Base-by-base conservation (phyloP, 2,329 filamentous ascomycete species). In the Aureobasidium melanogenum region DNA sequence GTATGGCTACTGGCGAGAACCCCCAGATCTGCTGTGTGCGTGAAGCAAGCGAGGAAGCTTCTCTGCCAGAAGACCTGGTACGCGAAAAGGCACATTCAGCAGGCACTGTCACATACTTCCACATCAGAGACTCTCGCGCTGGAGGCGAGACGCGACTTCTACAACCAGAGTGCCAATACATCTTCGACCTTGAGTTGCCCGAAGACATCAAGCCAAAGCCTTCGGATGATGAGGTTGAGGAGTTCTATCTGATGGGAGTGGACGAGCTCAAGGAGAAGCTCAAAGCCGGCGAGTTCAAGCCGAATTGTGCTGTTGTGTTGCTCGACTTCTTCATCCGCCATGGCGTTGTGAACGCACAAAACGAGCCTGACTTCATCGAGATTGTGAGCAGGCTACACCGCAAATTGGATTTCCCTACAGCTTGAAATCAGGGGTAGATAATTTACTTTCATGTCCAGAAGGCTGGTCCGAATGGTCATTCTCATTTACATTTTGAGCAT, bases 271-370 rank as follows among this genome's bases (percentile, higher is more conserved):
- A 86, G 73, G 78, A 80, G 62, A 85, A 87, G 47, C 76, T 99
- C 69, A 81, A 80, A 17, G 77, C 79, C 57, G 90, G 89, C 15
- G 83, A 87, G 67, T 99, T 93, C 79, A 99, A 99, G 79, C 88
- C 92, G 2, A 97, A 97, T 73, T 97, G 92, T 74, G 88, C 89
- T 15, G 72, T 94, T 62, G 84, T 96, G 51, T 76, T 94, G 71
- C 75, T 97, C 48, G 91, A 97, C 73, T 99, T 97, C 76, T 89
- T 99, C 71, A 80, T 96, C 66, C 83, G 93, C 58, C 89, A 91
- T 74, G 88, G 89, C 0, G 84, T 96, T 64, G 71, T 97, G 70
- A 95, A 87, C 9, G 74, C 78, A 46, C 88, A 89, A 67, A 90
- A 91, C 70, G 92, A 97, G 76, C 81, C 82, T 54, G 78, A 93